Conservation (phyloP, 2,329 filamentous ascomycete genomes). For the Sphaerulina vaccinii region DNA sequence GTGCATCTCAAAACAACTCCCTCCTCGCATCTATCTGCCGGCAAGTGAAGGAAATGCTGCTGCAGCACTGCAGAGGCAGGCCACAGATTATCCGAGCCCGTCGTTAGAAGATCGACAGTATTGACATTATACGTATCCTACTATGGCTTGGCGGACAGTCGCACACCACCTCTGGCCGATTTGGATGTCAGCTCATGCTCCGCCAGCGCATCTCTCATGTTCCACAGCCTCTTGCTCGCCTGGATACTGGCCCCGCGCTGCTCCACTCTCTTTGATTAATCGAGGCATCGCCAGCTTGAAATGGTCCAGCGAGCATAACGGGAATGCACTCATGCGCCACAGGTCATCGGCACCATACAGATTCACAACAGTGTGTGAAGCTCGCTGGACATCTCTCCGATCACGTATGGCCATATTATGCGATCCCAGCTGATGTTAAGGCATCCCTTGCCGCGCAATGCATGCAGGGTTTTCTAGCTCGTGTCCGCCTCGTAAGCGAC, state of each 20-base stretch:
- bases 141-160: conserved; percentile 6
- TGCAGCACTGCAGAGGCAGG: neutral
- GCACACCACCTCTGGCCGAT: neutral
- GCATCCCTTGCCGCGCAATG: conserved; percentile 2
- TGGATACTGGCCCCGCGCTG: conserved; percentile 1
- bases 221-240: conserved; percentile 7
- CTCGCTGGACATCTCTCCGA: conserved; percentile 13
- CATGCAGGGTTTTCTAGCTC: conserved; percentile 11
- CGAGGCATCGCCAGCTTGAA: conserved; percentile 5
- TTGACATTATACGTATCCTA: neutral
- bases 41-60: conserved; percentile 2
- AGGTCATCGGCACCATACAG: neutral
- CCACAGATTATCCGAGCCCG: neutral
- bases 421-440: conserved; percentile 4
- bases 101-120: neutral
- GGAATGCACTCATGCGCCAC: conserved; percentile 4
- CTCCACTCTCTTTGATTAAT: conserved; percentile 10
- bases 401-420: conserved; percentile 18
- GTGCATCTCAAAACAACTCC: neutral
- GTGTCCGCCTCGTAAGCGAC: conserved; percentile 9
- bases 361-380: neutral
- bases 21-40: neutral
- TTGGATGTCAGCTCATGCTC: neutral
- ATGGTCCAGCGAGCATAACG: conserved; percentile 14
- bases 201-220: conserved; percentile 12